Evolutionary conservation across 2,329 filamentous ascomycete species (phyloP).

Genomic region (Aureobasidium namibiae): DNA sequence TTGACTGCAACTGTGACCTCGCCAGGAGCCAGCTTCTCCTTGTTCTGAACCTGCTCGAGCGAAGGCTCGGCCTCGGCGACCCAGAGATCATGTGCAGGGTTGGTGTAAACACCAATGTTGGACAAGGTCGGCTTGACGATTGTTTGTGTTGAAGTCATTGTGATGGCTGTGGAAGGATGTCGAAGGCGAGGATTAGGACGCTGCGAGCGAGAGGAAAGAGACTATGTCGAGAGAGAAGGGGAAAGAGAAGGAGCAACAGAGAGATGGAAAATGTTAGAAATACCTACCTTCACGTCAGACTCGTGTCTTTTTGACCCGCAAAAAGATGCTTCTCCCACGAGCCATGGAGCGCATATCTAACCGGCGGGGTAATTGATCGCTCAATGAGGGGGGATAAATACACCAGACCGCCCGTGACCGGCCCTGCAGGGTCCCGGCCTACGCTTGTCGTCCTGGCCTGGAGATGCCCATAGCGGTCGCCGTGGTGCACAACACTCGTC

Average conservation of each 20-base stretch:
- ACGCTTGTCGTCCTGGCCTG: neutral
- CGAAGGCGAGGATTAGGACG: neutral
- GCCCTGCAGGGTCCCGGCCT: neutral
- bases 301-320: slow-evolving; percentile 11
- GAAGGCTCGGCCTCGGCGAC: slow-evolving; percentile 69
- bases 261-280: neutral
- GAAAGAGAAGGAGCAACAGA: slow-evolving; percentile 1
- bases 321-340: slow-evolving; percentile 4
- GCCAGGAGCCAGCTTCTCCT: slow-evolving; percentile 63
- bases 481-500: neutral
- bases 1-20: slow-evolving; percentile 85
- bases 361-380: slow-evolving; percentile 9
- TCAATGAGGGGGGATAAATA: slow-evolving; percentile 11
- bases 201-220: neutral
- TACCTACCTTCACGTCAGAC: slow-evolving; percentile 4
- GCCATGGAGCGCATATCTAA: slow-evolving; percentile 10
- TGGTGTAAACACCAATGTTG: slow-evolving; percentile 95
- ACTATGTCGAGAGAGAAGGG: neutral
- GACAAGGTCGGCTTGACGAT: slow-evolving; percentile 47
- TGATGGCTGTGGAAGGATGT: neutral
- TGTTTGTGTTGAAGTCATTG: slow-evolving; percentile 13
- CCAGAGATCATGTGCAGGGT: slow-evolving; percentile 87
- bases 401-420: neutral
- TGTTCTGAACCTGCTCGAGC: slow-evolving; percentile 62
- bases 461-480: neutral